phyloP scores from a whole-genome alignment of 2,329 filamentous ascomycete species.

The Phaeosphaeriaceae sp. region DNA sequence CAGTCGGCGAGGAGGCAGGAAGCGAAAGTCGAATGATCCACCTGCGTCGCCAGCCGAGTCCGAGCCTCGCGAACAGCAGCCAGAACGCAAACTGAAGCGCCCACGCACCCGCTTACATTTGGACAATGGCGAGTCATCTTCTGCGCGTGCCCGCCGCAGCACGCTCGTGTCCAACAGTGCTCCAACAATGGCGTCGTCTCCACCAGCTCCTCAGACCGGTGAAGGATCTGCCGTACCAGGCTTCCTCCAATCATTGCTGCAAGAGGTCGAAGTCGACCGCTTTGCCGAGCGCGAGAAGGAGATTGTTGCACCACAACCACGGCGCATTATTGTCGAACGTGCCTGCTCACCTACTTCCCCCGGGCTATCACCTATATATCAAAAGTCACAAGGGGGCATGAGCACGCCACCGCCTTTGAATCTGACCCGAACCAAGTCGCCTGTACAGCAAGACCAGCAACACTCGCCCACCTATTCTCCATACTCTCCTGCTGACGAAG shows the following conservation, averaged over 20 bases:
- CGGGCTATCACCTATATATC: slow-evolving; percentile 71
- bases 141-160: slow-evolving; percentile 39
- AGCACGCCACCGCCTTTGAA: slow-evolving; percentile 73
- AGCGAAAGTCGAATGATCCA: slow-evolving; percentile 79
- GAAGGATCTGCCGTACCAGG: slow-evolving; percentile 65
- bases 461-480: slow-evolving; percentile 78
- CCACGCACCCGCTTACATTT: slow-evolving; percentile 78
- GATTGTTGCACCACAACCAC: slow-evolving; percentile 49
- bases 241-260: slow-evolving; percentile 85
- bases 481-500: slow-evolving; percentile 59
- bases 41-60: slow-evolving; percentile 70
- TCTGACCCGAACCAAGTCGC: slow-evolving; percentile 69
- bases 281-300: slow-evolving; percentile 46
- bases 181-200: slow-evolving; percentile 24
- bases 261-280: slow-evolving; percentile 75
- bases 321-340: slow-evolving; percentile 50
- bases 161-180: slow-evolving; percentile 29
- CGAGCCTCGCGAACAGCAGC: slow-evolving; percentile 65
- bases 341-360: slow-evolving; percentile 66
- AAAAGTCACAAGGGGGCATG: slow-evolving; percentile 72
- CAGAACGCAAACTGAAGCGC: slow-evolving; percentile 85
- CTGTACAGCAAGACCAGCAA: slow-evolving; percentile 54
- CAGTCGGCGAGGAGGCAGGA: slow-evolving; percentile 62
- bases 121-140: slow-evolving; percentile 56
- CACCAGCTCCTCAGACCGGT: slow-evolving; percentile 17